phyloP scores from a whole-genome alignment of 1,139 yeast species.

The Candida pseudoviswanathii region DNA sequence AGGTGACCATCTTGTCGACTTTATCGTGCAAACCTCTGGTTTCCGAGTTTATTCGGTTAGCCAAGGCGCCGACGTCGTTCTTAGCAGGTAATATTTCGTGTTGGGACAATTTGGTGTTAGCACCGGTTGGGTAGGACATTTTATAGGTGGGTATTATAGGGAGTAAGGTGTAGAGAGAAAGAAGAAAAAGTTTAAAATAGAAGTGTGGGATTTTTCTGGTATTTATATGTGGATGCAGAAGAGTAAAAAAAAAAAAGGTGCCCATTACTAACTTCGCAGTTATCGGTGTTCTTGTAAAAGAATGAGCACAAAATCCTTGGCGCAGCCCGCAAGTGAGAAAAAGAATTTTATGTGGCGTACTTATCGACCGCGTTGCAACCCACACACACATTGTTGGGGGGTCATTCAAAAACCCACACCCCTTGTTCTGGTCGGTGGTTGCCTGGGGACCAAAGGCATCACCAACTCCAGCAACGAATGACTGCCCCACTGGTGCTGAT shows the following conservation, averaged over 20 bases:
- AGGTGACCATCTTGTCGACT: constrained; percentile 67
- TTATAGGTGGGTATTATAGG: not conserved
- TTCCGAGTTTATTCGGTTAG: constrained; percentile 72
- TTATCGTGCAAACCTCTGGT: constrained; percentile 69
- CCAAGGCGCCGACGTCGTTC: constrained; percentile 78
- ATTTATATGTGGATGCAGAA: not conserved
- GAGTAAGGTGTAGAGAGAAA: not conserved
- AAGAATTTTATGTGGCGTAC: not conserved
- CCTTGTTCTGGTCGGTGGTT: too few species aligned
- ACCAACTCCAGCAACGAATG: too few species aligned
- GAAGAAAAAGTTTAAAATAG: not conserved
- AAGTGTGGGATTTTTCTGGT: not conserved
- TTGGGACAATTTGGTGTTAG: constrained; percentile 48
- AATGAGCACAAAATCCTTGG: not conserved
- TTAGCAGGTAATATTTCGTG: constrained; percentile 70
- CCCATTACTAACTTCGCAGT: constrained; percentile 2
- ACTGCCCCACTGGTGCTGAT: too few species aligned
- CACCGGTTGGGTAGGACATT: constrained; percentile 24
- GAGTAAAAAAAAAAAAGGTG: not conserved
- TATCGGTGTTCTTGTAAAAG: too few species aligned
- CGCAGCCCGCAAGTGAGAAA: not conserved
- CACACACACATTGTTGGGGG: too few species aligned
- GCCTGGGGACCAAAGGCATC: too few species aligned
- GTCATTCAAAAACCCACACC: too few species aligned
- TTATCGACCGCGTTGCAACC: not conserved